These are phyloP conservation scores for Leishmania gerbilli DNA, from an alignment of 208 protist genomes.

Conservation along the genomic window DNA sequence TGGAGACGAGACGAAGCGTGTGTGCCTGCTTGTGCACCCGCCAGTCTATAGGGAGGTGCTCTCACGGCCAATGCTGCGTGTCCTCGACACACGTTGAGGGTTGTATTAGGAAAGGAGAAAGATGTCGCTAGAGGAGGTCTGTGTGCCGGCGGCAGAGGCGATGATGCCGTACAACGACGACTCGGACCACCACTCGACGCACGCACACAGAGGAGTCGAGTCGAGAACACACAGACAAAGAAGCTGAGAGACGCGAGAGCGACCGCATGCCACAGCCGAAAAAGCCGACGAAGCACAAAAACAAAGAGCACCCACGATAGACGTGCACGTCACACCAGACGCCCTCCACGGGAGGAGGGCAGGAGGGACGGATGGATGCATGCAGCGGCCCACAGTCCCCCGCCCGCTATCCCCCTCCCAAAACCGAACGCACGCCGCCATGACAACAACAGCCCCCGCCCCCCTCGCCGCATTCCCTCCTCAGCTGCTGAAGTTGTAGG, in stretches of 20 bases:
- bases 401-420: neutral
- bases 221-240: neutral
- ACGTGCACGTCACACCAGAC: neutral
- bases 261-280: neutral
- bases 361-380: neutral
- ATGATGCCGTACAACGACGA: neutral
- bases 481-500: conserved; percentile 79
- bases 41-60: neutral
- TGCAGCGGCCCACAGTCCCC: neutral
- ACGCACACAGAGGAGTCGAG: neutral
- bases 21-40: neutral
- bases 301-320: neutral
- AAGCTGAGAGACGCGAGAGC: neutral
- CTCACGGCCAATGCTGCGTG: neutral
- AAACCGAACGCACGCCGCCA: neutral
- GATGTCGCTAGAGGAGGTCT: neutral
- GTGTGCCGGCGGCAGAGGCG: neutral
- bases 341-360: neutral
- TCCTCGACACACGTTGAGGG: neutral
- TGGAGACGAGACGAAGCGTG: neutral
- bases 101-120: neutral
- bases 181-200: neutral
- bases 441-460: neutral
- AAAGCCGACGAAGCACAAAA: neutral
- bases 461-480: neutral